A percentile compares a stretch with the other conserved stretches of the same genome.
Conservation (phyloP, 495 filamentous ascomycete species). For the Aspergillus homomorphus region DNA sequence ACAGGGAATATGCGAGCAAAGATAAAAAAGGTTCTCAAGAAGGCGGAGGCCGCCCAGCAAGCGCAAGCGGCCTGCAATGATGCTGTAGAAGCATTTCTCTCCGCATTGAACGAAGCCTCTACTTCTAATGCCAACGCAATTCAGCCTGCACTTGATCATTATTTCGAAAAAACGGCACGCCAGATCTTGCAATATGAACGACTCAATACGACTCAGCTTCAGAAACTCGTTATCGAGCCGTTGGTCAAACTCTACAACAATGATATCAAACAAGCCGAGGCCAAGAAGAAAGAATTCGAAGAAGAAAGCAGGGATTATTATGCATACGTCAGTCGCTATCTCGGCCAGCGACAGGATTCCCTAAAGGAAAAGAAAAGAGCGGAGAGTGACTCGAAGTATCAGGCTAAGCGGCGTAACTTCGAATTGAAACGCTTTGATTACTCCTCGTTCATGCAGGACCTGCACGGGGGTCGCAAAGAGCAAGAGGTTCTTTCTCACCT, state of each 20-base stretch:
- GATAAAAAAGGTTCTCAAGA: constrained; percentile 94
- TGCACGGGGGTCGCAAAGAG: constrained; percentile 95
- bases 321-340: constrained; percentile 86
- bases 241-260: constrained; percentile 86
- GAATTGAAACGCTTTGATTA: constrained; percentile 98
- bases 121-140: constrained; percentile 92
- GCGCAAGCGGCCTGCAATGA: constrained; percentile 83
- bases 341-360: constrained; percentile 92
- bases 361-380: constrained; percentile 93
- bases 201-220: constrained; percentile 78
- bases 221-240: constrained; percentile 91
- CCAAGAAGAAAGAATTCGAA: constrained; percentile 97
- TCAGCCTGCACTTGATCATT: constrained; percentile 92
- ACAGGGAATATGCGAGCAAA: constrained; percentile 88
- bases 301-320: constrained; percentile 99
- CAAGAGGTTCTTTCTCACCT: constrained; percentile 95
- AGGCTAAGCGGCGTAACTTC: constrained; percentile 87
- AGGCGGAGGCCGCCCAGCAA: constrained; percentile 78
- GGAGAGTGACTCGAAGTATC: constrained; percentile 95
- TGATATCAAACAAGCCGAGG: constrained; percentile 96
- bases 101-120: constrained; percentile 83
- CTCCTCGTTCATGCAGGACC: constrained; percentile 97
- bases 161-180: constrained; percentile 93
- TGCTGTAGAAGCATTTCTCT: constrained; percentile 75
- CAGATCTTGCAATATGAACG: constrained; percentile 87